A percentile compares a stretch with the other conserved stretches of the same genome.
Evolutionary conservation across 2,329 filamentous ascomycete species (phyloP).

Genomic region (Fusarium oligoseptatum): DNA sequence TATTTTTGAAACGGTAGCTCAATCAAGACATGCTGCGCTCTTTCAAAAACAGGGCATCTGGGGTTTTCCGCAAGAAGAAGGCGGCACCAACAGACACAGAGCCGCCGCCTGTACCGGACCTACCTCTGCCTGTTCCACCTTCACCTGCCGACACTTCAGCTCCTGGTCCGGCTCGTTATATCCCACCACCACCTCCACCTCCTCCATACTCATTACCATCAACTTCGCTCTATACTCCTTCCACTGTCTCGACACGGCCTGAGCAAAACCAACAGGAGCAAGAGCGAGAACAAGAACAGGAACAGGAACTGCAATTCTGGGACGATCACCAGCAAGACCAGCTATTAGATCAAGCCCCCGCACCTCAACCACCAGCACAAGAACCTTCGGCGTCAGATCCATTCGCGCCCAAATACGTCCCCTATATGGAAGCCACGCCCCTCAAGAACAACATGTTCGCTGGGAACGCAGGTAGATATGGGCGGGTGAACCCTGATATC

Average conservation of each 20-base stretch:
- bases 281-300: neutral
- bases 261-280: slow-evolving; percentile 1
- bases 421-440: slow-evolving; percentile 41
- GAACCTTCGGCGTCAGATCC: slow-evolving; percentile 13
- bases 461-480: slow-evolving; percentile 44
- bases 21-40: slow-evolving; percentile 44
- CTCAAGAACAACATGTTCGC: slow-evolving; percentile 48
- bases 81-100: slow-evolving; percentile 6
- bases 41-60: slow-evolving; percentile 41
- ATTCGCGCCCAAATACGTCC: slow-evolving; percentile 37
- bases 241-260: neutral
- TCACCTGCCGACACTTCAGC: neutral
- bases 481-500: slow-evolving; percentile 49
- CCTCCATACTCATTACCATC: slow-evolving; percentile 11
- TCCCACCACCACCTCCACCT: neutral
- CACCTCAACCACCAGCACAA: slow-evolving; percentile 1
- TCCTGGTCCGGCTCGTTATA: neutral
- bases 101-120: slow-evolving; percentile 22
- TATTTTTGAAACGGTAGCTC: neutral
- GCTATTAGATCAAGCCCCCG: neutral
- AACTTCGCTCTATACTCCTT: slow-evolving; percentile 9
- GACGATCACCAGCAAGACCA: neutral
- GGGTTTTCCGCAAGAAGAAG: slow-evolving; percentile 41
- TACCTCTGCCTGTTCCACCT: slow-evolving; percentile 3
- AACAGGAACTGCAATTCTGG: neutral